Base-by-base conservation (phyloP, 2,329 filamentous ascomycete genomes). In the Xylariaceae sp. region DNA sequence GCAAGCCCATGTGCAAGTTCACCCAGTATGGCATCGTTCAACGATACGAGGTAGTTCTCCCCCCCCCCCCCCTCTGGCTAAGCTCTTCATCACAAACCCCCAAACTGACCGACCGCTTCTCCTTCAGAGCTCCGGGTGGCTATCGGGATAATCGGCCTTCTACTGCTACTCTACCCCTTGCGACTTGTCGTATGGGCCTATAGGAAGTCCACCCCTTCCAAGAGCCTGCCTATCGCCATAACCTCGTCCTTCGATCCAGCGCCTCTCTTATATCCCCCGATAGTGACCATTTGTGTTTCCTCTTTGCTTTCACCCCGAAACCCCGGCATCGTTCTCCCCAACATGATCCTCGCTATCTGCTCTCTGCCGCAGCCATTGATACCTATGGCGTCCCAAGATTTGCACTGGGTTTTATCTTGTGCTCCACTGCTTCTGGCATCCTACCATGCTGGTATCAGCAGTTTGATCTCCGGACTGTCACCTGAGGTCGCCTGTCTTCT, bases 231-330 rank as follows among this genome's bases (percentile, higher is more conserved):
- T 1, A 57, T 83, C 27, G 62, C 62, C 22, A 71, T 95, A 29
- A 89, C 90, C 1, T 70, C 81, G 4, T 76, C 79, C n/a, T 95
- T 96, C 66, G 92, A 97, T 60, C 91, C 90, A 3, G 92, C 92
- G 6, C 88, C 91, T 10, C 74, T 95, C n/a, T 67, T 96, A 46
- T 97, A 96, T 62, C 92, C 92, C 16, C 77, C 85, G 5, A 67
- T 83, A 2, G 74, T 95, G 22, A 88, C 91, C 1, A 68, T 91
- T 14, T 74, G 91, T 37, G 85, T 93, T 22, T 83, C 90, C 1
- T 71, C 93, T 4, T 83, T 91, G 8, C 74, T 95, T 34, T 80
- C 83, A 6, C 73, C 76, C 40, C 75, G 78, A 39, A 80, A 79
- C 37, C 72, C 77, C 3, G 72, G 74, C 14, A 73, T 82, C 11